Evolutionary conservation across 2,329 filamentous ascomycete species (phyloP), one percentile per base, ranked within the genome.

Genomic region (Hypoxylon sp.): DNA sequence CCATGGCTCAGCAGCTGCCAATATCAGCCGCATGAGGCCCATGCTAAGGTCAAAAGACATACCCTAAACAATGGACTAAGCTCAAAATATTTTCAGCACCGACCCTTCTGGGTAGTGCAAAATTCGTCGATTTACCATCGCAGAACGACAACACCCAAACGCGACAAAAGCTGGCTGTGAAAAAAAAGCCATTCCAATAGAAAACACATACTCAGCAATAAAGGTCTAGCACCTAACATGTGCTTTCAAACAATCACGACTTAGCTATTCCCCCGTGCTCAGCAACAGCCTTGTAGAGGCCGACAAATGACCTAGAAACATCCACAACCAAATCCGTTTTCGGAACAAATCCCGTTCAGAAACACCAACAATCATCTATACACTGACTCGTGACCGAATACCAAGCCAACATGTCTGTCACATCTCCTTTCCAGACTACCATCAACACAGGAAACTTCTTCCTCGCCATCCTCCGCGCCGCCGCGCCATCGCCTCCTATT

Each of bases 401-500:
- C 46, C 11, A n/a, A 46, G 13, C n/a, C 10, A 57, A 42, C 2
- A 24, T 29, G 35, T 39, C 19, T 3, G 29, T 31, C 22, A 11
- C 31, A 3, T 22, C 8, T 24, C 6, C 17, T 8, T 14, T 52
- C 17, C 11, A 29, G 8, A 54, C 61, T 5, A 64, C 54, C 22
- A 37, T 64, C 9, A 3, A 17, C 6, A n/a, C 42, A 8, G 26
- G 31, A 5, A 31, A 54, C 11, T 64, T 24, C 39, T 1, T 64
- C 1, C 3, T 54, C 29, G 3, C 29, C 1, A 3, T 13, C 4
- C 8, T 59, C 17, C 61, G 48, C 22, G 61, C 53, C 11, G 39
- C 19, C 0, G 48, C 31, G 0, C 61, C 61, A 3, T 31, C 17
- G 2, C 47, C 54, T 4, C n/a, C 54, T 1, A 19, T 17, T 1